Evolutionary conservation across 345 rosid species (phyloP), one percentile per base, ranked within the genome.

Genomic region (Salix purpurea): DNA sequence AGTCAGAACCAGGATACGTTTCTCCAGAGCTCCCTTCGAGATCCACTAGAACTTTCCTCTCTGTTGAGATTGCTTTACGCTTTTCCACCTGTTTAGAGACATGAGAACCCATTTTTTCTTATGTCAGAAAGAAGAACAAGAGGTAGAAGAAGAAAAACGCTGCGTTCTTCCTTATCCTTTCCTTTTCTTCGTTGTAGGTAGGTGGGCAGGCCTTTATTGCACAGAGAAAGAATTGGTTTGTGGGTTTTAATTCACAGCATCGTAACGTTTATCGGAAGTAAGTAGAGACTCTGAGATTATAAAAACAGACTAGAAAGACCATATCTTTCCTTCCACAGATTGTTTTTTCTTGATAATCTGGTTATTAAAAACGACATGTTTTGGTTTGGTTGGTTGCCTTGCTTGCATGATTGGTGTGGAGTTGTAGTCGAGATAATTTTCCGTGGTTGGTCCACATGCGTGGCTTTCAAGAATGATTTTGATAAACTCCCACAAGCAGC

Each of bases 1-100:
- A 91, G 46, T 93, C 95, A 40, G 81, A 72, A 0, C 99, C 92
- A 0, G 99, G 97, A 30, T 80, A 96, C 0, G 86, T 85, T n/a
- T 78, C 74, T 6, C 94, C 95, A 7, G 78, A 81, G 67, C 74
- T 85, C 4, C 28, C 65, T 0, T 73, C 26, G 1, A 96, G 91
- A 65, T 94, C 93, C 11, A 70, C 6, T 2, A 94, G 90, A 44
- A 76, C 26, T 73, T 86, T 88, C 73, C 90, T 86, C 90, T 96
- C 90, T 0, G 86, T 69, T 7, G 72, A 48, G 50, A 96, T 71
- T 11, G 85, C 85, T 77, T 90, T 89, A 1, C 91, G 84, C 28
- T 84, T 84, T 75, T 84, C 79, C 13, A 82, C 13, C 82, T 86
- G 97, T 65, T 82, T 94, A 3, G 99, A 96, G 23, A 83, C 65